Evolutionary conservation across 2,329 filamentous ascomycete genomes (phyloP), one percentile per base, ranked within the genome.

Genomic region (Geoglossum cookeanum): DNA sequence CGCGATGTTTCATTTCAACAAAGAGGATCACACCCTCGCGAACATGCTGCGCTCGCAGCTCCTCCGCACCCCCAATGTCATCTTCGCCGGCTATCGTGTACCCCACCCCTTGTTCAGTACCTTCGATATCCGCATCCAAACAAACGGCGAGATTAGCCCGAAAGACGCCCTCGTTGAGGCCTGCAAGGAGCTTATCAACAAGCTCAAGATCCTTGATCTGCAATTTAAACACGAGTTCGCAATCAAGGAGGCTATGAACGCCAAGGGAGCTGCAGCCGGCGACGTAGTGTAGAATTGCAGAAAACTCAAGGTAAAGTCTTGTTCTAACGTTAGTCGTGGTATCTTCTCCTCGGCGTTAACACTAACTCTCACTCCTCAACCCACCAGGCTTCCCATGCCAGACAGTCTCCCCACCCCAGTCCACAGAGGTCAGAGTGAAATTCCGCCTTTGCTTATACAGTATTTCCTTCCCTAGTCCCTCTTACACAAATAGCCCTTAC

Each of bases 211-310:
- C 62, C 75, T 98, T 59, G 85, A 85, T 61, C 81, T 87, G 62
- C 87, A 94, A 67, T 95, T 97, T 69, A 94, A 87, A 22, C 89
- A 91, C 66, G 91, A 97, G 70, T 92, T 83, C 72, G 87, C 94
- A 70, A 73, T 94, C 64, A 83, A 87, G 65, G 90, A 89, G 71
- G 78, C 87, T 22, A 55, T 55, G 54, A 55, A 55, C 37, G 47
- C 42, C 13, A 48, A 32, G 17, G 55, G 55, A 17, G 27, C 33
- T 33, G 55, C 29, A 1, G 55, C 33, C 13, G 30, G 35, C n/a
- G 49, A 33, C 3, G 30, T 27, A 17, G 27, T 9, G 5, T 45
- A 45, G 35, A 13, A 5, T 44, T 15, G 9, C 42, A 45, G 39
- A 4, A 22, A 45, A 22, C 15, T 2, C 7, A 42, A 42, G 42